phyloP scores from a whole-genome alignment of 495 filamentous ascomycete genomes.

The Lepraria neglecta region DNA sequence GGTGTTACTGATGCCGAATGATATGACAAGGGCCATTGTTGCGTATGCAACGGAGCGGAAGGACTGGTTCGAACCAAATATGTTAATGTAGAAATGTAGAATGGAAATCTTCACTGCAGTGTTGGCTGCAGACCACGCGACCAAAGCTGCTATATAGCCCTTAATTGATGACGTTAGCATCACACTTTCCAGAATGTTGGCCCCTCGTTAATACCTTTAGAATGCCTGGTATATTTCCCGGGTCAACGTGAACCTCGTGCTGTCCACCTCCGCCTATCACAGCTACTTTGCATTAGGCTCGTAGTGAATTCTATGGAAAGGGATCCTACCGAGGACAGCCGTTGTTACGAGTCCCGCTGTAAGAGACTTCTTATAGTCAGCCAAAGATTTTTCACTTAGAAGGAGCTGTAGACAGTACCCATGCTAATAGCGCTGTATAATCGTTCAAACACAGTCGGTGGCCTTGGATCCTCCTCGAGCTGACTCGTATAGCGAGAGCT shows the following conservation, averaged over 20 bases:
- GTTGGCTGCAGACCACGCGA: background rate
- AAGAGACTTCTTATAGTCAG: too few species aligned
- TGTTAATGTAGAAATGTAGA: slow-evolving; percentile 16
- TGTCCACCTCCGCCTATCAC: background rate
- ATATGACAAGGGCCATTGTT: slow-evolving; percentile 10
- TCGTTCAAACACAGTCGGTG: slow-evolving; percentile 2
- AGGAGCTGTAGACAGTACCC: background rate
- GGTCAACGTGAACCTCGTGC: background rate
- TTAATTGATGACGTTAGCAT: background rate
- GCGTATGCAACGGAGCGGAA: background rate
- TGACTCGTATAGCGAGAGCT: background rate
- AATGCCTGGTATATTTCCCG: background rate
- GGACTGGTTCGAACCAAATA: background rate
- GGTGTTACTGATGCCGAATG: background rate
- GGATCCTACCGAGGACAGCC: background rate
- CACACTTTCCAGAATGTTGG: background rate
- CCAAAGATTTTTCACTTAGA: background rate
- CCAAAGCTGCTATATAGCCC: background rate
- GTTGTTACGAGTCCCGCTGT: background rate
- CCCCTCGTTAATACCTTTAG: slow-evolving; percentile 15
- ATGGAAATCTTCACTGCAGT: slow-evolving; percentile 11
- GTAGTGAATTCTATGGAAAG: background rate
- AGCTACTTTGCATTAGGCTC: background rate
- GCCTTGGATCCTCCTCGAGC: background rate
- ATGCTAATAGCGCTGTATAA: background rate